A percentile compares a stretch with the other conserved stretches of the same genome.
Conservation (phyloP, 2,329 filamentous ascomycete species). For the Rhexocercosporidium sp. region DNA sequence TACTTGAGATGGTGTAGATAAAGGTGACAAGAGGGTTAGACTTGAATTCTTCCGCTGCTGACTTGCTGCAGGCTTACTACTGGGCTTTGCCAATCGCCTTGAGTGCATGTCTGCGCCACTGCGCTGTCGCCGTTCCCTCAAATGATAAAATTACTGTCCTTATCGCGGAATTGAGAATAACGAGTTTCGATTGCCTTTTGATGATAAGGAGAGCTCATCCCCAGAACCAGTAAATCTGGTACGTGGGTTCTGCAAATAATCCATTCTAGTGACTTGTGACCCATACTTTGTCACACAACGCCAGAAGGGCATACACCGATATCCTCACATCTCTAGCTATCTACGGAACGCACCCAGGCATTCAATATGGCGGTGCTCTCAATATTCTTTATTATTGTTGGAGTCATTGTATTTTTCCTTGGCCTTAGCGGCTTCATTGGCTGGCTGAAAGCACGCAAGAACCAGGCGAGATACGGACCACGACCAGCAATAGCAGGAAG, state of each 20-base stretch:
- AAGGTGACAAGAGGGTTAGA: not conserved
- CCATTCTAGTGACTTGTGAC: too few relatives aligned
- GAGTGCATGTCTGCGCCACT: not conserved
- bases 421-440: not conserved
- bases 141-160: too few relatives aligned
- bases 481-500: not conserved
- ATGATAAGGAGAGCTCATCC: too few relatives aligned
- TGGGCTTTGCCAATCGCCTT: too few relatives aligned
- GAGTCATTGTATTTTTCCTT: not conserved
- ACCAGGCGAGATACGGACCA: constrained; percentile 3
- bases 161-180: not conserved
- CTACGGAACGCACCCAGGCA: not conserved
- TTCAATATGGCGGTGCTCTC: not conserved
- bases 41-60: too few relatives aligned
- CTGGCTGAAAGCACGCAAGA: not conserved
- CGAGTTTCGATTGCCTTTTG: too few relatives aligned
- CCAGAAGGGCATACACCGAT: too few relatives aligned
- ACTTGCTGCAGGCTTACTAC: too few relatives aligned
- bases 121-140: too few relatives aligned
- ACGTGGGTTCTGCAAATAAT: not conserved
- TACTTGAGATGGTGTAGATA: not conserved
- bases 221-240: too few relatives aligned
- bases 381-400: not conserved
- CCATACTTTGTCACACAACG: not conserved
- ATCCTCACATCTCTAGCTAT: not conserved